phyloP scores from a whole-genome alignment of 1,139 yeast genomes.

The Saccharomycopsis phalli region DNA sequence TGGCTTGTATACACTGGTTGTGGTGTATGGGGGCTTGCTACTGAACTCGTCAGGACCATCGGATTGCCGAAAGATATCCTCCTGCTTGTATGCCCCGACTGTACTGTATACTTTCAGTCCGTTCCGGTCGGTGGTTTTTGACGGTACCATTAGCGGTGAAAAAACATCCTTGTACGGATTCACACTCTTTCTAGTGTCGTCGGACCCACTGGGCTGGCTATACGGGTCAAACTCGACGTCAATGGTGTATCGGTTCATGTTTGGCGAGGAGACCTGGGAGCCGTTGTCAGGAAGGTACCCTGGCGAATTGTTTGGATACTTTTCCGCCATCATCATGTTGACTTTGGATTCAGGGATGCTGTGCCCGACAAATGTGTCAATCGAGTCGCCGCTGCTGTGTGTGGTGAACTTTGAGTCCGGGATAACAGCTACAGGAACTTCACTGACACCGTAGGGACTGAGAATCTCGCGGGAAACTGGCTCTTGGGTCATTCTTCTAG shows the following conservation, averaged over 20 bases:
- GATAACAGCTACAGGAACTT: not conserved
- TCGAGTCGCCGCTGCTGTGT: not conserved
- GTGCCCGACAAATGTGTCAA: conserved; percentile 9
- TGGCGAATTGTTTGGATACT: not conserved
- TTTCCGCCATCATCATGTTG: conserved; percentile 4
- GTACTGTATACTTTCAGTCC: no score
- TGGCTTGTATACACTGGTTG: no score
- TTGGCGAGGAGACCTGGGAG: conserved; percentile 4
- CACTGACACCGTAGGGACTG: not conserved
- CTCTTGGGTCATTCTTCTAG: not conserved
- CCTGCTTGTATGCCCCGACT: not conserved
- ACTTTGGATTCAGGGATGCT: conserved; percentile 4
- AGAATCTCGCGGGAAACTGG: not conserved
- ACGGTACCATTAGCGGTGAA: no score
- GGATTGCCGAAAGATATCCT: not conserved
- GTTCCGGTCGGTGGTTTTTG: no score
- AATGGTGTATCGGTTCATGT: conserved; percentile 17
- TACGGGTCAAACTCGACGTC: conserved; percentile 18
- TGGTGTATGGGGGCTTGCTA: no score
- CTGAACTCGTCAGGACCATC: no score
- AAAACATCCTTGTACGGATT: not conserved
- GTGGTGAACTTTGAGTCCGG: not conserved
- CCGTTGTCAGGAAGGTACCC: not conserved
- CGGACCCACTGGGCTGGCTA: not conserved
- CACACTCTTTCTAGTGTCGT: not conserved